These are phyloP conservation scores for Globisporangium orthogonon DNA, from an alignment of 352 stramenopile genomes.

Conservation along the genomic window DNA sequence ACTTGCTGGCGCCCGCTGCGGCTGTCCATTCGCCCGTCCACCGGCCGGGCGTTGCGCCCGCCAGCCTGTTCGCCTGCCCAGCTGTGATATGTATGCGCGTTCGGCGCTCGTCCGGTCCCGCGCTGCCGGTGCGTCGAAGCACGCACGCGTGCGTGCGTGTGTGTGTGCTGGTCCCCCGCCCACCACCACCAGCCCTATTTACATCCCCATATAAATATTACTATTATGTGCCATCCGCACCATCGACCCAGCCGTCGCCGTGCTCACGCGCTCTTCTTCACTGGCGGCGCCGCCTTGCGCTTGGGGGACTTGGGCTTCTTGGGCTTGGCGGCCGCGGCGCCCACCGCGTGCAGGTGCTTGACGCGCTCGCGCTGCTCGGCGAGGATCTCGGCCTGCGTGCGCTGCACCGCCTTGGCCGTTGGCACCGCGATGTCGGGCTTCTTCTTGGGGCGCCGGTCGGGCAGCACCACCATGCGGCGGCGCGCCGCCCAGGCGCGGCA, in stretches of 20 bases:
- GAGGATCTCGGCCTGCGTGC: slow-evolving; percentile 78
- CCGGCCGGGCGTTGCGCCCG: too few relatives aligned
- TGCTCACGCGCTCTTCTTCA: slow-evolving; percentile 23
- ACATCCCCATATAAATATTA: slow-evolving; percentile 81
- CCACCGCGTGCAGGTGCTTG: slow-evolving; percentile 54
- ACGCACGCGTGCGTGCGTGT: neutral
- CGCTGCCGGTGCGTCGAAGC: neutral
- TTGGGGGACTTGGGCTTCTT: slow-evolving; percentile 64
- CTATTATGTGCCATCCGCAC: slow-evolving; percentile 28
- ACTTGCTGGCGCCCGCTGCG: too few relatives aligned
- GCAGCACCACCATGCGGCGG: slow-evolving; percentile 50
- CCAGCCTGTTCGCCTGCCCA: too few relatives aligned
- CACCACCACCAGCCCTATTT: slow-evolving; percentile 38
- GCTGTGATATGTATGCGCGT: neutral
- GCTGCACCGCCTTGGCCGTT: slow-evolving; percentile 45
- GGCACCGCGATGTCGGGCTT: slow-evolving; percentile 62
- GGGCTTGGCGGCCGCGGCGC: slow-evolving; percentile 28
- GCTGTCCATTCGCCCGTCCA: neutral
- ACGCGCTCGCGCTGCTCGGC: slow-evolving; percentile 62
- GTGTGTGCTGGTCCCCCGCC: neutral
- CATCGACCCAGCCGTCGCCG: slow-evolving; percentile 19
- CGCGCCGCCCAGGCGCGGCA: slow-evolving; percentile 54
- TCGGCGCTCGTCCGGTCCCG: too few relatives aligned
- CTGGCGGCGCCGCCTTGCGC: slow-evolving; percentile 47
- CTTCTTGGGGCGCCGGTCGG: slow-evolving; percentile 69